Evolutionary conservation across 352 stramenopile genomes (phyloP).

Genomic region (Globisporangium parvum): DNA sequence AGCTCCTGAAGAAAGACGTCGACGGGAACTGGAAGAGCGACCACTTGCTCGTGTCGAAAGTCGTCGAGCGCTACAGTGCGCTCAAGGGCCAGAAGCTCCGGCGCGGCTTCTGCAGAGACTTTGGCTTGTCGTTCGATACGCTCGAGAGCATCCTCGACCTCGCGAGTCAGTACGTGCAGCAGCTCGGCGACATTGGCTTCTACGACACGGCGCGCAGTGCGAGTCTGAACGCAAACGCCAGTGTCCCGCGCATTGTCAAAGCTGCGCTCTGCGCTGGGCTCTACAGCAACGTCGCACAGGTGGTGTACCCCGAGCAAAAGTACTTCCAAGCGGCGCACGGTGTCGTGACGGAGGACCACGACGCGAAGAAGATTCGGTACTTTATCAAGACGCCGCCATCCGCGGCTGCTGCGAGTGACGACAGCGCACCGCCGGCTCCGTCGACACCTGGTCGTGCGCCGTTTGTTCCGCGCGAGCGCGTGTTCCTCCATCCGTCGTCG

Average conservation of each 20-base stretch:
- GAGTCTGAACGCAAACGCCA: constrained; percentile 53
- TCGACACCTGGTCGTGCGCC: background rate
- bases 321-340: constrained; percentile 93
- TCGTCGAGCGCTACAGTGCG: constrained; percentile 70
- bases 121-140: constrained; percentile 79
- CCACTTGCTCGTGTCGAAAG: constrained; percentile 66
- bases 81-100: constrained; percentile 43
- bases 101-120: constrained; percentile 61
- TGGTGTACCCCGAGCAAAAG: constrained; percentile 90
- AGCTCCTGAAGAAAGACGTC: constrained; percentile 64
- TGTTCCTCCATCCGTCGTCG: constrained; percentile 96
- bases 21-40: constrained; percentile 66
- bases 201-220: constrained; percentile 41
- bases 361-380: constrained; percentile 92
- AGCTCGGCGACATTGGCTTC: constrained; percentile 73
- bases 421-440: constrained; percentile 4
- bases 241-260: constrained; percentile 89
- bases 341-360: constrained; percentile 85
- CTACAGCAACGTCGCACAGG: constrained; percentile 76
- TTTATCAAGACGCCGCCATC: constrained; percentile 59
- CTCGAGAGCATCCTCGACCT: constrained; percentile 92
- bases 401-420: constrained; percentile 7
- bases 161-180: constrained; percentile 80
- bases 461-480: constrained; percentile 71
- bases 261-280: constrained; percentile 74